phyloP scores from a whole-genome alignment of 352 stramenopile genomes.

The Globisporangium acanthophoron region DNA sequence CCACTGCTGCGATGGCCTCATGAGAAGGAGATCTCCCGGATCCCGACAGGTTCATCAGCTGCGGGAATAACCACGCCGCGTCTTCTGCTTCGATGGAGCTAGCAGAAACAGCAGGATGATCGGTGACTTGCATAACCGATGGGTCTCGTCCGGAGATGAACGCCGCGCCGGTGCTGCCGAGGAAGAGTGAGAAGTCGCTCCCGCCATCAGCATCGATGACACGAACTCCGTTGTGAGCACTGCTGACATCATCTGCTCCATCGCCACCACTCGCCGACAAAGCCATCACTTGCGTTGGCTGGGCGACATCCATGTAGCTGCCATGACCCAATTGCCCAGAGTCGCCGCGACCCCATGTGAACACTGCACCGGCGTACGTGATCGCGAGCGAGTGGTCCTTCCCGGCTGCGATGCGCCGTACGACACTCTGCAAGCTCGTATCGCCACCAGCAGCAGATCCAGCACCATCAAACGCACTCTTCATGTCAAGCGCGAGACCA shows the following conservation, averaged over 20 bases:
- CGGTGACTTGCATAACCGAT: slow-evolving; percentile 6
- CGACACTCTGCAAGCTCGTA: slow-evolving; percentile 17
- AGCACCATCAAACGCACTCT: slow-evolving; percentile 14
- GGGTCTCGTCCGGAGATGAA: slow-evolving; percentile 36
- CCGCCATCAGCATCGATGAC: slow-evolving; percentile 28
- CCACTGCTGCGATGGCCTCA: slow-evolving; percentile 8
- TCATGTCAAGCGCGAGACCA: slow-evolving; percentile 31
- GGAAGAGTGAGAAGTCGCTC: slow-evolving; percentile 36
- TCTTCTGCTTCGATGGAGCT: background rate
- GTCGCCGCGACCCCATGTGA: slow-evolving; percentile 67
- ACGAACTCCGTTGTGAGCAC: slow-evolving; percentile 4
- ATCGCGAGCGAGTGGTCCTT: slow-evolving; percentile 65
- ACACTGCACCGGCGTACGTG: slow-evolving; percentile 42
- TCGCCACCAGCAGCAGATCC: slow-evolving; percentile 19
- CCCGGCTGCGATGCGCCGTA: slow-evolving; percentile 55
- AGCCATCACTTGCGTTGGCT: slow-evolving; percentile 56
- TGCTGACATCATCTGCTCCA: slow-evolving; percentile 5
- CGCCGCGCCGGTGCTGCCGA: slow-evolving; percentile 20
- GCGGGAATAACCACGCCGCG: slow-evolving; percentile 21
- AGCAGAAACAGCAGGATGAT: background rate
- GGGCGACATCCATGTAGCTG: slow-evolving; percentile 47
- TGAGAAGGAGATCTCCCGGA: slow-evolving; percentile 12
- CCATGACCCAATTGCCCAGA: slow-evolving; percentile 62
- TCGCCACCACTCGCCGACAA: slow-evolving; percentile 18
- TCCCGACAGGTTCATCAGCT: slow-evolving; percentile 16